Conservation (phyloP, 371 early-diverging fungal species). For the Mucor lusitanicus region DNA sequence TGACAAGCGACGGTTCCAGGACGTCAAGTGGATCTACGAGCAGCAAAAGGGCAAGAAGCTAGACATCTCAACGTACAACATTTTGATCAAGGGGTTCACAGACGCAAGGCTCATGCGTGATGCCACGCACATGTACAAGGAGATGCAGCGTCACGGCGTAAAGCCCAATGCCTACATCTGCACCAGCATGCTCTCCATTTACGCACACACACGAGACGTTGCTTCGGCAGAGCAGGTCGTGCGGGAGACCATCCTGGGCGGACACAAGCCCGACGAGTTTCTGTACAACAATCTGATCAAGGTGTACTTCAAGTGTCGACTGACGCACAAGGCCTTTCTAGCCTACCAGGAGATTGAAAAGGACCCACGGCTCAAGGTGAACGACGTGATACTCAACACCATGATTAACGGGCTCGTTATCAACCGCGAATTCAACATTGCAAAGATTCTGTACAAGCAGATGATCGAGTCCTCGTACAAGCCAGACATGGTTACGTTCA, state of each 20-base stretch:
- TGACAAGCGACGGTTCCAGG: slow-evolving; percentile 16
- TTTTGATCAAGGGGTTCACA: slow-evolving; percentile 38
- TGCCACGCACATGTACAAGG: slow-evolving; percentile 32
- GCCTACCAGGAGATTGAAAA: slow-evolving; percentile 38
- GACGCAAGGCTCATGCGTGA: slow-evolving; percentile 29
- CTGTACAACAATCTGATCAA: slow-evolving; percentile 47
- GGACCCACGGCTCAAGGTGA: slow-evolving; percentile 29
- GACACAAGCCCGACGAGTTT: slow-evolving; percentile 29
- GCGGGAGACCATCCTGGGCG: slow-evolving; percentile 25
- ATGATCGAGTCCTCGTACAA: slow-evolving; percentile 33
- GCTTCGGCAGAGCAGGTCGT: slow-evolving; percentile 33
- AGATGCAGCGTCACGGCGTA: slow-evolving; percentile 29
- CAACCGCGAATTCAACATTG: slow-evolving; percentile 36
- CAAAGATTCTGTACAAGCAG: slow-evolving; percentile 34
- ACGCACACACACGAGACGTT: slow-evolving; percentile 34
- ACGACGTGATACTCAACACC: slow-evolving; percentile 44
- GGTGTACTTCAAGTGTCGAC: slow-evolving; percentile 39
- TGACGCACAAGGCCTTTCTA: slow-evolving; percentile 31
- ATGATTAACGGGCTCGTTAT: slow-evolving; percentile 51
- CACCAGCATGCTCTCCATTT: slow-evolving; percentile 31
- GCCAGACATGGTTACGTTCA: slow-evolving; percentile 52
- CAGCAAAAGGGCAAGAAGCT: slow-evolving; percentile 17
- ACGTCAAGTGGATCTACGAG: slow-evolving; percentile 28
- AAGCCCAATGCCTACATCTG: slow-evolving; percentile 33
- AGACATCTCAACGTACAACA: slow-evolving; percentile 35